phyloP scores from a whole-genome alignment of 768 basidiomycete genomes.

The Tulasnella sp. region DNA sequence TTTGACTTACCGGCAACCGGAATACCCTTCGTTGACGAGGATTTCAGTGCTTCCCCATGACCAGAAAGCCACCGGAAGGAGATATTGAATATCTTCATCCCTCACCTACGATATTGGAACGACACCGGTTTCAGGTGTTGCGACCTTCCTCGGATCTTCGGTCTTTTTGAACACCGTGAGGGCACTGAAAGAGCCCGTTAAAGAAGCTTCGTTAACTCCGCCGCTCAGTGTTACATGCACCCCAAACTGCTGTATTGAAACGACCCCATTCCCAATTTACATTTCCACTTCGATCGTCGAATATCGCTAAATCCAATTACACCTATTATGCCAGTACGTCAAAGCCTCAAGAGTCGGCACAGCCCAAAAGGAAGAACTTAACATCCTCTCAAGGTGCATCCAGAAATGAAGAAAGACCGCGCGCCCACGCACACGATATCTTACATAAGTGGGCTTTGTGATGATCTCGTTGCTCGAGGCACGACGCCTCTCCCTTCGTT shows the following conservation, averaged over 20 bases:
- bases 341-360: background rate
- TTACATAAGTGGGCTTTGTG: background rate
- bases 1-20: background rate
- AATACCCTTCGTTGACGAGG: too few species aligned
- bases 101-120: too few species aligned
- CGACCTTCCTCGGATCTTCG: background rate
- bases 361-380: background rate
- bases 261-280: background rate
- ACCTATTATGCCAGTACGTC: background rate
- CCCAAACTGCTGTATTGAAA: background rate
- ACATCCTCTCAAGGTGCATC: background rate
- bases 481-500: background rate
- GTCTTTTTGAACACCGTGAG: background rate
- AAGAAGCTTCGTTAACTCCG: background rate
- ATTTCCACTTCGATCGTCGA: background rate
- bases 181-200: background rate
- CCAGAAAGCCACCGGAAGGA: too few species aligned
- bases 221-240: background rate
- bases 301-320: background rate
- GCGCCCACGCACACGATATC: background rate
- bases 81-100: background rate
- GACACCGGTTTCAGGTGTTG: background rate
- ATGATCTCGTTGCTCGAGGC: background rate
- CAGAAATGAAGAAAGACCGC: background rate
- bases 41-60: too few species aligned